phyloP scores from a whole-genome alignment of 2,329 filamentous ascomycete species.

The Lithohypha guttulata region DNA sequence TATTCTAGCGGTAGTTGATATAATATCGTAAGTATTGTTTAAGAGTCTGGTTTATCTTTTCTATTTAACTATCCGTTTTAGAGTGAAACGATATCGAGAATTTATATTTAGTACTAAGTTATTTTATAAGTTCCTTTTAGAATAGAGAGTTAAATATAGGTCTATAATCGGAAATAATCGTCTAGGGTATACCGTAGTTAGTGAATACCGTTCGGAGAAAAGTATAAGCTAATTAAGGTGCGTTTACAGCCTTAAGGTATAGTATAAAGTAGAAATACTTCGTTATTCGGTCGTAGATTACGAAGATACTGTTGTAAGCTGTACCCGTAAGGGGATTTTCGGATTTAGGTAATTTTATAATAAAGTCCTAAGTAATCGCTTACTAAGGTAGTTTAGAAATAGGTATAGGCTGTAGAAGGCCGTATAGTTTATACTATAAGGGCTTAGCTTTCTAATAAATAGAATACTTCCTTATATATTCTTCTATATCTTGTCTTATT shows the following conservation, averaged over 20 bases:
- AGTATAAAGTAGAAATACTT: constrained; percentile 9
- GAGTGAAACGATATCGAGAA: constrained; percentile 9
- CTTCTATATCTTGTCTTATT: constrained; percentile 8
- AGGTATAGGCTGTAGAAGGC: constrained; percentile 8
- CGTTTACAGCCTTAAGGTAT: constrained; percentile 5
- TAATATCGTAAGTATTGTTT: constrained; percentile 14
- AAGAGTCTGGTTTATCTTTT: constrained; percentile 15
- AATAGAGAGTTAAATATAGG: constrained; percentile 10
- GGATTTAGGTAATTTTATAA: constrained; percentile 9
- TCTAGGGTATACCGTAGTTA: constrained; percentile 8
- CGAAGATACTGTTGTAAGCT: constrained; percentile 10
- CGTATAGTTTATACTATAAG: constrained; percentile 11
- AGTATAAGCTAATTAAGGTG: constrained; percentile 5
- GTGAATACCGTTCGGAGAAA: constrained; percentile 11
- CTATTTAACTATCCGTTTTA: constrained; percentile 11
- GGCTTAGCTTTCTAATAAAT: constrained; percentile 11
- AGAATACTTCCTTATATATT: constrained; percentile 11
- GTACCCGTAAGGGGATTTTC: constrained; percentile 7
- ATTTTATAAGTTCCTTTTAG: constrained; percentile 4
- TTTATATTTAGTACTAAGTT: constrained; percentile 9
- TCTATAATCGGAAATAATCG: constrained; percentile 8
- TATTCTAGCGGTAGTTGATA: constrained; percentile 14
- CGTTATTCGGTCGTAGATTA: constrained; percentile 10
- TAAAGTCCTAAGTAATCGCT: constrained; percentile 7
- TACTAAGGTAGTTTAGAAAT: constrained; percentile 14